Evolutionary conservation across 169 alveolate species (phyloP).

Genomic region (Fabrea salina): DNA sequence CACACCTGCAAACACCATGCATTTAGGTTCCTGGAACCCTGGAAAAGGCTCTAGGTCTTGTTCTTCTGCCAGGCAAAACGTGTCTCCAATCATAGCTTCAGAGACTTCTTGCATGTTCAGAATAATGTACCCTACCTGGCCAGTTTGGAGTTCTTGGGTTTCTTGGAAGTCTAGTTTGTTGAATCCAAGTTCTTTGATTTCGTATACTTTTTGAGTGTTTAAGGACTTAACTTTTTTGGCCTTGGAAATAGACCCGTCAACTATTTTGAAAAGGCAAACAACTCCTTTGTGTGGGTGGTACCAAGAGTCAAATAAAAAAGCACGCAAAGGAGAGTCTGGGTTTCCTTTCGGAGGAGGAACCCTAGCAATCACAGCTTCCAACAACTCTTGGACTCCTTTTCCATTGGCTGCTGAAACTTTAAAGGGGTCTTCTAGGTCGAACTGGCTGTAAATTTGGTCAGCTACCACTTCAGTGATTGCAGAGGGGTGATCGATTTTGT

Average conservation of each 20-base stretch:
- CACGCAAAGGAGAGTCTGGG: conserved; percentile 74
- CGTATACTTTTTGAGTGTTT: conserved; percentile 50
- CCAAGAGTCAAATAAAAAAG: conserved; percentile 89
- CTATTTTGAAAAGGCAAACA: conserved; percentile 57
- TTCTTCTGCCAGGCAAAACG: conserved; percentile 46
- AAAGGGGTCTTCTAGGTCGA: conserved; percentile 25
- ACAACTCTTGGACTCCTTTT: conserved; percentile 73
- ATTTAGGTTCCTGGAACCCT: conserved; percentile 75
- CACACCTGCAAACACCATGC: conserved; percentile 90
- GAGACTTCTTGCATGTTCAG: conserved; percentile 75
- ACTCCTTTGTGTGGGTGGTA: conserved; percentile 91
- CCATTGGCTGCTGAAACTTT: conserved; percentile 31
- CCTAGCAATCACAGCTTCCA: conserved; percentile 70
- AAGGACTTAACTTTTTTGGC: conserved; percentile 44
- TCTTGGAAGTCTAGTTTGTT: conserved; percentile 58
- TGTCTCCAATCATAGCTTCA: conserved; percentile 83
- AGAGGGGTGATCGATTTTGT: conserved; percentile 86
- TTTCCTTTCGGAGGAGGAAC: conserved; percentile 83
- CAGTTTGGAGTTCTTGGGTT: conserved; percentile 39
- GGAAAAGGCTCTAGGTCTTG: conserved; percentile 44
- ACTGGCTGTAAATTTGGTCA: neutral
- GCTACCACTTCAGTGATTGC: conserved; percentile 42
- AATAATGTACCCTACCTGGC: conserved; percentile 73
- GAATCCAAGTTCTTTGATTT: conserved; percentile 63
- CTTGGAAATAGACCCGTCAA: conserved; percentile 42